Evolutionary conservation across 768 basidiomycete genomes (phyloP).

Genomic region (Cyclocybe aegerita): DNA sequence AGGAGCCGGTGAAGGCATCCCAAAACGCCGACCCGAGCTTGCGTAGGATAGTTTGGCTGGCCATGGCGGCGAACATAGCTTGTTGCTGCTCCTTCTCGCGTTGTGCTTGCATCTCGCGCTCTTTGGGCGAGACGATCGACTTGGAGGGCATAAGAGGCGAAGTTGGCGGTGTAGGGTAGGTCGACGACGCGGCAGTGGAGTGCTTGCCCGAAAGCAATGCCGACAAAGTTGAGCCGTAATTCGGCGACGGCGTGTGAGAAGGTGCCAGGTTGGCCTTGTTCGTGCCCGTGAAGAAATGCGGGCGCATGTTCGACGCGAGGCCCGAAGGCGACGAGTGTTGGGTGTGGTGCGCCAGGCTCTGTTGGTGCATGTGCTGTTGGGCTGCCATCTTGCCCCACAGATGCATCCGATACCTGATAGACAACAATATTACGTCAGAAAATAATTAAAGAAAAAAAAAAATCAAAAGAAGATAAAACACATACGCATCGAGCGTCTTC

Average conservation of each 20-base stretch:
- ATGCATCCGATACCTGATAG: conserved; percentile 75
- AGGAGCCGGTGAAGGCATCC: conserved; percentile 78
- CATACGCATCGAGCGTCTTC: conserved; percentile 81
- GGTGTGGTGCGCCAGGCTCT: conserved; percentile 32
- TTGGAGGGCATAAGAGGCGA: conserved; percentile 36
- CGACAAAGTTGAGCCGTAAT: conserved; percentile 22
- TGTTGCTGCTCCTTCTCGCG: conserved; percentile 36
- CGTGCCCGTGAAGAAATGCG: conserved; percentile 30
- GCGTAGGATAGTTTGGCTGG: conserved; percentile 71
- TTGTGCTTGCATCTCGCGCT: conserved; percentile 15
- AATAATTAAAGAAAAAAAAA: conserved; percentile 5
- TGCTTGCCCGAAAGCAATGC: conserved; percentile 50
- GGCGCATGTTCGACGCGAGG: conserved; percentile 41
- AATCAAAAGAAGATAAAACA: conserved; percentile 14
- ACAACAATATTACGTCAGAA: conserved; percentile 8
- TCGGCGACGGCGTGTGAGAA: conserved; percentile 8
- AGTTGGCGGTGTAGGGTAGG: conserved; percentile 44
- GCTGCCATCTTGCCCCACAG: conserved; percentile 89
- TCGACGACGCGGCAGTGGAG: conserved; percentile 16
- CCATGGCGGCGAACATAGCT: conserved; percentile 67
- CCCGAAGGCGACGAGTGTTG: conserved; percentile 27
- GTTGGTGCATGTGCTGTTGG: conserved; percentile 50
- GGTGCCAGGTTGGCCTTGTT: conserved; percentile 14
- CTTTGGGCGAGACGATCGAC: conserved; percentile 16
- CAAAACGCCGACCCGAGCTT: conserved; percentile 80